phyloP scores from a whole-genome alignment of 148 eudicot species.

The Dysphania ambrosioides region DNA sequence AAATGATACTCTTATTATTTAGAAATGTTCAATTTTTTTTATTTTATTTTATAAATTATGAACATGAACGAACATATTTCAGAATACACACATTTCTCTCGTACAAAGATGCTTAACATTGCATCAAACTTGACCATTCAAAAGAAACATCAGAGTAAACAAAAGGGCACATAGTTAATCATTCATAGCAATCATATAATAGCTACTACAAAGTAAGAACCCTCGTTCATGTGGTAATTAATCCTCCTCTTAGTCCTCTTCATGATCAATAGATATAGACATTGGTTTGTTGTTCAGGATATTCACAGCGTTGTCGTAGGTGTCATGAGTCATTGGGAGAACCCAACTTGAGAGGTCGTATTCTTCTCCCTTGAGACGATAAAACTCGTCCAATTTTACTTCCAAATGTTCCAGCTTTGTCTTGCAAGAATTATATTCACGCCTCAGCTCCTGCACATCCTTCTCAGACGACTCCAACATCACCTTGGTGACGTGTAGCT shows the following conservation, averaged over 20 bases:
- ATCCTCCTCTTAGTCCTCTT: neutral
- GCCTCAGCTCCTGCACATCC: constrained; percentile 11
- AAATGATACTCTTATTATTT: too few relatives aligned
- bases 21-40: too few relatives aligned
- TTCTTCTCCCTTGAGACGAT: neutral
- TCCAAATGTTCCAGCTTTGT: constrained; percentile 7
- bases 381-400: neutral
- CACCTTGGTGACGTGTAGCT: constrained; percentile 6
- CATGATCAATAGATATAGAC: neutral
- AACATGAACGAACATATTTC: too few relatives aligned
- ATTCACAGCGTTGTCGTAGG: neutral
- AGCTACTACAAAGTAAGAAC: neutral
- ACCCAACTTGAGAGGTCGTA: neutral
- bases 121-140: neutral
- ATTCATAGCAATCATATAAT: neutral
- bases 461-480: constrained; percentile 3
- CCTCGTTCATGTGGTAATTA: neutral
- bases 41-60: too few relatives aligned
- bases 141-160: neutral
- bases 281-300: neutral
- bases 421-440: neutral
- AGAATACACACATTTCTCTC: too few relatives aligned
- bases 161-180: neutral
- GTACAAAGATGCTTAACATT: neutral
- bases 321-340: neutral